Percentiles rank a stretch among this genome's conserved stretches.
Evolutionary conservation across 495 filamentous ascomycete genomes (phyloP).

Genomic region (Jackrogersella multiformis): DNA sequence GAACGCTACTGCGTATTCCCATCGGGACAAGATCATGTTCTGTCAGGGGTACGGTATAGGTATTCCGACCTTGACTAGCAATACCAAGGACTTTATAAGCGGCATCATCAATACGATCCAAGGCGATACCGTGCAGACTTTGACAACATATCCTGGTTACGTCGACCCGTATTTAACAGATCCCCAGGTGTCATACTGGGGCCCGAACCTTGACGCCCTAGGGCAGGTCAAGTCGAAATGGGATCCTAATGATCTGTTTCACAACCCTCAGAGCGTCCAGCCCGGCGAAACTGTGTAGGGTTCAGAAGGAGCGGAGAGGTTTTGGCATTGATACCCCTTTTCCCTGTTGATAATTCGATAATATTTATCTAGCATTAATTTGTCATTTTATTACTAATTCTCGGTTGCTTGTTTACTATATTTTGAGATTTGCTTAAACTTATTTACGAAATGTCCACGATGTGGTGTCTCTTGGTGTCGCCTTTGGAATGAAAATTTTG

Average conservation of each 20-base stretch:
- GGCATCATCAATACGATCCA: slow-evolving; percentile 56
- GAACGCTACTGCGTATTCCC: slow-evolving; percentile 64
- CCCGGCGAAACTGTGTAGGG: slow-evolving; percentile 49
- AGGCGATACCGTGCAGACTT: slow-evolving; percentile 44
- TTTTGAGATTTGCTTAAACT: not conserved
- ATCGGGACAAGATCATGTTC: slow-evolving; percentile 66
- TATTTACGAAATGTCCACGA: not conserved
- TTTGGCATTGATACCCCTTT: slow-evolving; percentile 36
- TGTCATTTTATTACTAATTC: not conserved
- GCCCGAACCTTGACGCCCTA: slow-evolving; percentile 57
- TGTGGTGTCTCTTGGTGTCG: no score
- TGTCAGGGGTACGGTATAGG: slow-evolving; percentile 67
- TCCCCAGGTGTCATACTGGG: slow-evolving; percentile 67
- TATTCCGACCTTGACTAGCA: slow-evolving; percentile 52
- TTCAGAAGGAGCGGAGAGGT: slow-evolving; percentile 8
- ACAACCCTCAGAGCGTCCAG: slow-evolving; percentile 70
- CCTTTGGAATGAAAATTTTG: not conserved
- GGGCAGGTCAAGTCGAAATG: slow-evolving; percentile 60
- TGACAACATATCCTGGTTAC: slow-evolving; percentile 74
- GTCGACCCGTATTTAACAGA: slow-evolving; percentile 67
- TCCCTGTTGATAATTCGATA: slow-evolving; percentile 34
- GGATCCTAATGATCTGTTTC: slow-evolving; percentile 67
- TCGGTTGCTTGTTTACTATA: not conserved
- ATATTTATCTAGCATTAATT: slow-evolving; percentile 24
- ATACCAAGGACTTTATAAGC: slow-evolving; percentile 57